phyloP scores from a whole-genome alignment of 192 early-diverging fungal species.

The Podila clonocystis region DNA sequence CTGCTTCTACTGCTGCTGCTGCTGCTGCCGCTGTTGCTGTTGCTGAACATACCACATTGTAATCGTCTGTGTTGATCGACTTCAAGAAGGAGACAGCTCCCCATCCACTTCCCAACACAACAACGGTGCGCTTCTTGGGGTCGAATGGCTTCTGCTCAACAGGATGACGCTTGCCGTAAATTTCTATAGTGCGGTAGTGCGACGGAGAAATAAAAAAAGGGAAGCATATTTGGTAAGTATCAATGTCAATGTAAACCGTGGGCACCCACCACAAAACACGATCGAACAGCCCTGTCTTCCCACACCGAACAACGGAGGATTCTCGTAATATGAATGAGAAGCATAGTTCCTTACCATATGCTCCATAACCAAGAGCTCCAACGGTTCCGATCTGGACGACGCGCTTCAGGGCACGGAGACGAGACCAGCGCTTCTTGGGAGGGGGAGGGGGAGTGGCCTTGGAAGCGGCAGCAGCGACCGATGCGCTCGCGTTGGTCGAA shows the following conservation, averaged over 20 bases:
- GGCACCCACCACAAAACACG: too few relatives aligned
- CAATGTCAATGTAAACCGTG: neutral
- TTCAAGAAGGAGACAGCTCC: slow-evolving; percentile 67
- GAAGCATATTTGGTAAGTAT: neutral
- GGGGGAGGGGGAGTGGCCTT: slow-evolving; percentile 3
- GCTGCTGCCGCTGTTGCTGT: neutral
- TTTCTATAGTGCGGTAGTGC: slow-evolving; percentile 24
- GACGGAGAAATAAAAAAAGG: neutral
- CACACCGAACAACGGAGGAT: neutral
- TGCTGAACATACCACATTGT: slow-evolving; percentile 67
- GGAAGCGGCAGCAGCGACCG: slow-evolving; percentile 20
- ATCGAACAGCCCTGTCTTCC: neutral
- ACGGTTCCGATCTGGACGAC: slow-evolving; percentile 47
- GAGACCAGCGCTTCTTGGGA: slow-evolving; percentile 49
- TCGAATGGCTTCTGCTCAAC: slow-evolving; percentile 50
- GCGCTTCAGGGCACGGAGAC: slow-evolving; percentile 47
- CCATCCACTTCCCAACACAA: slow-evolving; percentile 43
- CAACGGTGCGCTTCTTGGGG: slow-evolving; percentile 50
- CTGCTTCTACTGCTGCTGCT: too few relatives aligned
- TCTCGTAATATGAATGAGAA: neutral
- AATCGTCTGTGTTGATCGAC: slow-evolving; percentile 79
- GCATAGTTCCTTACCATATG: slow-evolving; percentile 36
- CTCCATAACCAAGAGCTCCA: slow-evolving; percentile 35
- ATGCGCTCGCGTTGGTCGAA: slow-evolving; percentile 35
- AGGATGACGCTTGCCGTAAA: slow-evolving; percentile 54